Conservation (phyloP, 345 rosid genomes). For the Salix viminalis region DNA sequence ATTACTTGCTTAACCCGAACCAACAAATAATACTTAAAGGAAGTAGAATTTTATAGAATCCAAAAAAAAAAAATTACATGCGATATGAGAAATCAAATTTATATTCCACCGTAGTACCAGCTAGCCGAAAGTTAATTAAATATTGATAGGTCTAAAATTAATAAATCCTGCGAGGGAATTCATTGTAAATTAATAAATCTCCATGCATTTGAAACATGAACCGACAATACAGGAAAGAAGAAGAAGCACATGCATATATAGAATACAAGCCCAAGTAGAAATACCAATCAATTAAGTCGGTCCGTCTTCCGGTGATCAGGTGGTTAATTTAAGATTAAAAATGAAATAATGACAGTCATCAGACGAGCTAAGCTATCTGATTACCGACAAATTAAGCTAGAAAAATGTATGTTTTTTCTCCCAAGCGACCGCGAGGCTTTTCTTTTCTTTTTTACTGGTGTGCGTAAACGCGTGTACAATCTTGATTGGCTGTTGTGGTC, state of each 20-base stretch:
- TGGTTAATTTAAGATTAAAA: background rate
- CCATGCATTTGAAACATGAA: background rate
- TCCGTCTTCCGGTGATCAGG: background rate
- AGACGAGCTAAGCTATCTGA: constrained; percentile 9
- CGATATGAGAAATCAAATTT: background rate
- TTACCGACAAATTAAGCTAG: background rate
- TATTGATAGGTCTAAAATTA: background rate
- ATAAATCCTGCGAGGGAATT: background rate
- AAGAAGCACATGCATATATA: background rate
- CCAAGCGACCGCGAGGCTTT: constrained; percentile 8
- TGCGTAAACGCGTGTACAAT: constrained; percentile 9
- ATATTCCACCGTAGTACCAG: background rate
- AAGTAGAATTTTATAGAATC: no score
- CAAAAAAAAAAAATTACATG: background rate
- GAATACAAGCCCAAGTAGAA: background rate
- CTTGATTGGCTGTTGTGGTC: constrained; percentile 21
- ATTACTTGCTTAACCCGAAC: no score
- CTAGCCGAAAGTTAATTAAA: background rate
- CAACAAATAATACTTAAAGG: no score
- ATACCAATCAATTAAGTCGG: background rate
- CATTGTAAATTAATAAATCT: background rate
- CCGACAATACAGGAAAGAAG: background rate
- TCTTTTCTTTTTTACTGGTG: background rate
- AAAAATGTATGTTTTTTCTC: background rate
- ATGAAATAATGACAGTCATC: background rate